These are phyloP conservation scores for Exophiala bonariae DNA, from an alignment of 2,329 filamentous ascomycete species.

Conservation along the genomic window DNA sequence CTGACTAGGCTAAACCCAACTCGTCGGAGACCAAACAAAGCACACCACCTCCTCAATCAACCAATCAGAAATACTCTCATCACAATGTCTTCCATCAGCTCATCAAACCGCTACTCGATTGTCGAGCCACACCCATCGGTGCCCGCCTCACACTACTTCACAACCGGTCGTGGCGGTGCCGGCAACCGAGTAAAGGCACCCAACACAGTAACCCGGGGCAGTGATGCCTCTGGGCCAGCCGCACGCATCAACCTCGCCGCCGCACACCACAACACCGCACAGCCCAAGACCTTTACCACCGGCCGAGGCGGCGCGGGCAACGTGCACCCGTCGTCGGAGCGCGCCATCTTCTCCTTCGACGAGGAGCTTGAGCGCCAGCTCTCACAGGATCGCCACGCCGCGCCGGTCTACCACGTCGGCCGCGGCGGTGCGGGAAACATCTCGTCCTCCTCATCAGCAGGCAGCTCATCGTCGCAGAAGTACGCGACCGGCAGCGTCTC, in stretches of 20 bases:
- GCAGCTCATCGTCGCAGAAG: no score
- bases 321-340: conserved; percentile 49
- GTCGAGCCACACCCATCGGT: conserved; percentile 63
- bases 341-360: conserved; percentile 66
- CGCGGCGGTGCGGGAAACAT: conserved; percentile 61
- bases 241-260: conserved; percentile 28
- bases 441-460: background rate
- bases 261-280: conserved; percentile 42
- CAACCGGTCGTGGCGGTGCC: conserved; percentile 62
- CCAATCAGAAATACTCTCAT: conserved; percentile 8
- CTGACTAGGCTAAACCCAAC: background rate
- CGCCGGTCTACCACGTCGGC: conserved; percentile 65
- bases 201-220: conserved; percentile 50
- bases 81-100: conserved; percentile 31
- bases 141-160: conserved; percentile 45
- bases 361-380: conserved; percentile 63
- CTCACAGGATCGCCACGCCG: conserved; percentile 51
- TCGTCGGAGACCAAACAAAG: no score
- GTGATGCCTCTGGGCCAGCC: conserved; percentile 45
- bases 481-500: background rate
- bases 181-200: conserved; percentile 61
- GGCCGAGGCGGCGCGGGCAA: conserved; percentile 60
- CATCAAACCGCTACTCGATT: conserved; percentile 51
- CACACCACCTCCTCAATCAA: no score
- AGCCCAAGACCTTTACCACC: conserved; percentile 41